These are phyloP conservation scores for Cytidiella melzeri DNA, from an alignment of 768 basidiomycete species.

Conservation along the genomic window DNA sequence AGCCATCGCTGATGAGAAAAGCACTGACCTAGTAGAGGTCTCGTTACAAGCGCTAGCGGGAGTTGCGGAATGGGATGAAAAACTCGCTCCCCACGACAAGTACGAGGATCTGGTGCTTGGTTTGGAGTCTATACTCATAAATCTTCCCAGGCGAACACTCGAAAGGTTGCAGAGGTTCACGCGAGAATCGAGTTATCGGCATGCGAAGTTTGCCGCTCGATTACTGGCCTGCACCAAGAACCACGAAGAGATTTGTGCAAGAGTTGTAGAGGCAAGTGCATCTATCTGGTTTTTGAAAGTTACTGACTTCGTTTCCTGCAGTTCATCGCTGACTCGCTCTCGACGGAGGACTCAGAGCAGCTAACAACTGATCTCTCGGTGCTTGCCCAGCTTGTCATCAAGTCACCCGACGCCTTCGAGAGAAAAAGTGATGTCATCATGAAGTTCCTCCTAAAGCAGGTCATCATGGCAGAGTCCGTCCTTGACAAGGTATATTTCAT, in stretches of 20 bases:
- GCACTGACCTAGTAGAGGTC: constrained; percentile 47
- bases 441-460: constrained; percentile 59
- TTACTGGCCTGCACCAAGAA: constrained; percentile 57
- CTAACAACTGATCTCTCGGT: constrained; percentile 66
- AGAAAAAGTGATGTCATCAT: constrained; percentile 70
- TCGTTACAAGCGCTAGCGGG: constrained; percentile 75
- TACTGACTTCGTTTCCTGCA: constrained; percentile 24
- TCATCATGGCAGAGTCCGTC: constrained; percentile 54
- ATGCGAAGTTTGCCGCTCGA: constrained; percentile 84
- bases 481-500: constrained; percentile 37
- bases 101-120: constrained; percentile 27
- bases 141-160: constrained; percentile 48
- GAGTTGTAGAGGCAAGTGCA: constrained; percentile 60
- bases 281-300: neutral
- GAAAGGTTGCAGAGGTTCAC: constrained; percentile 60
- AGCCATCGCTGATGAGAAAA: constrained; percentile 62
- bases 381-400: constrained; percentile 66
- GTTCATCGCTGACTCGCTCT: constrained; percentile 53
- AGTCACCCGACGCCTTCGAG: constrained; percentile 71
- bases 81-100: constrained; percentile 59
- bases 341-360: constrained; percentile 38
- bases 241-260: constrained; percentile 40
- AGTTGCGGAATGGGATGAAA: constrained; percentile 52
- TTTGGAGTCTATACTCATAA: neutral
- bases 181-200: constrained; percentile 49